Evolutionary conservation across 495 filamentous ascomycete species (phyloP).

Genomic region (Annulohypoxylon stygium): DNA sequence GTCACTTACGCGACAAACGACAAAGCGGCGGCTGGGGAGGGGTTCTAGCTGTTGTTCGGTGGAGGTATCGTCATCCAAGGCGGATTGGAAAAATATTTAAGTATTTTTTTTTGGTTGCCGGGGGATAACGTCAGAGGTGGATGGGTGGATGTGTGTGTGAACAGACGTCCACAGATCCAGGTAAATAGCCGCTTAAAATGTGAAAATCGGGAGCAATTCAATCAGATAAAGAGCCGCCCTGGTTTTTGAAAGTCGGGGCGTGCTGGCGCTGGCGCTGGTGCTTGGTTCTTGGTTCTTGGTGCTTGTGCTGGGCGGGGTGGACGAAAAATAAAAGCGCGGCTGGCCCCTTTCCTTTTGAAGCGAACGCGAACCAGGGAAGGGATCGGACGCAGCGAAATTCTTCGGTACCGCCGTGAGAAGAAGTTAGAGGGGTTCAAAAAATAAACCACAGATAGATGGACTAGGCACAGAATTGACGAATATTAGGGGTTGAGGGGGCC

Average conservation of each 20-base stretch:
- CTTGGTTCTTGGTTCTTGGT: neutral
- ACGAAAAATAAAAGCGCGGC: conserved; percentile 45
- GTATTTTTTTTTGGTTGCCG: conserved; percentile 17
- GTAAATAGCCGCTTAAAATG: conserved; percentile 30
- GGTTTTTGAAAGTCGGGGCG: conserved; percentile 25
- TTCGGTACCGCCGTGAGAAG: conserved; percentile 41
- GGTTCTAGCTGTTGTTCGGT: conserved; percentile 22
- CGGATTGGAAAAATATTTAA: conserved; percentile 32
- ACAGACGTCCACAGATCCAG: conserved; percentile 18
- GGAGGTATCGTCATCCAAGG: conserved; percentile 44
- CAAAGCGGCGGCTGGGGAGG: conserved; percentile 37
- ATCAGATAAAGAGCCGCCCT: conserved; percentile 44
- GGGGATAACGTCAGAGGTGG: conserved; percentile 39
- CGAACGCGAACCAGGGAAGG: conserved; percentile 39
- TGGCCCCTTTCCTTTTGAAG: conserved; percentile 43
- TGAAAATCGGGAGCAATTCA: conserved; percentile 12
- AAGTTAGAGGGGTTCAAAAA: conserved; percentile 29
- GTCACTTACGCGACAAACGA: conserved; percentile 46
- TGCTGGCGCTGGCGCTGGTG: neutral
- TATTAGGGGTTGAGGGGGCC: conserved; percentile 48
- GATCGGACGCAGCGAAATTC: conserved; percentile 39
- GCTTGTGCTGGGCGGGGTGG: conserved; percentile 21
- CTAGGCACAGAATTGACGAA: conserved; percentile 39
- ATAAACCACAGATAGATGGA: conserved; percentile 27
- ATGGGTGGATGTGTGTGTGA: neutral